Evolutionary conservation across 139 green algal genomes (phyloP), one percentile per base, ranked within the genome.

Genomic region (Edaphochlamys debaryana): DNA sequence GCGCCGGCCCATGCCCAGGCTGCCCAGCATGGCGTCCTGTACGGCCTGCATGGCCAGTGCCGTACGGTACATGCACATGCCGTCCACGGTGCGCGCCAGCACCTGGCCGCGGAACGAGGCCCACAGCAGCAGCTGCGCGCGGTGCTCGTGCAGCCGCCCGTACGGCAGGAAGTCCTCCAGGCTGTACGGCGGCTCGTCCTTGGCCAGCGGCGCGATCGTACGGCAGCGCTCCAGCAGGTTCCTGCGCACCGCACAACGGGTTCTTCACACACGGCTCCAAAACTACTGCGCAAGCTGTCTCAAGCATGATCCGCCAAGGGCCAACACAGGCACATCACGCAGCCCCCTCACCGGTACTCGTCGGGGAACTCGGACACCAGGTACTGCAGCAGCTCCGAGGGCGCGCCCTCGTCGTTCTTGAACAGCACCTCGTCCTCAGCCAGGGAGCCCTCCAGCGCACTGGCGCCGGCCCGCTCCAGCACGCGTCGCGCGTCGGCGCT

Each of bases 91-190:
- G 50, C 95, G 90, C 3, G 93, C 81, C 54, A 98, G 89, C 73
- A 96, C 89, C 87, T 98, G 95, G 30, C 93, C 93, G 4, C 95
- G 82, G 87, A 95, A 94, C 30, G 91, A 95, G 36, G 95, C 94
- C 95, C 95, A 98, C 76, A 95, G 81, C 84, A 94, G 93, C 83
- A 98, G 79, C 79, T 98, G 87, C 73, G 87, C 90, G 78, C 90
- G 86, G 60, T 91, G 82, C 32, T 79, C 48, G 69, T 91, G 73
- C 69, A 91, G 69, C 40, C 62, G 37, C 30, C 85, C 86, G 37
- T 54, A 79, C 34, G 82, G 41, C 42, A 79, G 72, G 84, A 95
- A 95, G 80, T 95, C 41, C 5, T 63, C 79, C 48, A 87, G 67
- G 6, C 41, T 37, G 50, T 71, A 74, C 34, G 71, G 69, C 34